These are phyloP conservation scores for Penicillium sp. DNA, from an alignment of 2,329 filamentous ascomycete species.

Conservation along the genomic window DNA sequence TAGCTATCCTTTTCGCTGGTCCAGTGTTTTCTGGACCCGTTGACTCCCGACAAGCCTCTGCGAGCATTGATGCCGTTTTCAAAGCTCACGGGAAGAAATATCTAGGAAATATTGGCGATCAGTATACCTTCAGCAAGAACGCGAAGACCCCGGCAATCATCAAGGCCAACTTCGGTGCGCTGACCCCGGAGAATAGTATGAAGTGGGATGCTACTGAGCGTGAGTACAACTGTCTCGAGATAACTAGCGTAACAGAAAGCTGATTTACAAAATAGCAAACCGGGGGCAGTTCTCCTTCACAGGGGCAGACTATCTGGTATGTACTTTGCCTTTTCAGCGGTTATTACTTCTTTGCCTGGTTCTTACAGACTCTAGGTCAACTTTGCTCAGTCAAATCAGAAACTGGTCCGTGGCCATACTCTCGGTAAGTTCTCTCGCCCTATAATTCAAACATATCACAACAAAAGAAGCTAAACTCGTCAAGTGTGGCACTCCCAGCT, in stretches of 20 bases:
- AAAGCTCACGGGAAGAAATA: slow-evolving; percentile 65
- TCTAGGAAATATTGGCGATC: slow-evolving; percentile 59
- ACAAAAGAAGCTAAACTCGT: not conserved
- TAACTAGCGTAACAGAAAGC: not conserved
- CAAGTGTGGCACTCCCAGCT: slow-evolving; percentile 42
- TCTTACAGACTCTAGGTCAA: slow-evolving; percentile 55
- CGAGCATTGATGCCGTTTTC: slow-evolving; percentile 54
- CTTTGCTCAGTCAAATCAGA: slow-evolving; percentile 38
- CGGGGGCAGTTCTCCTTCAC: slow-evolving; percentile 38
- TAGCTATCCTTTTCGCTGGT: slow-evolving; percentile 8
- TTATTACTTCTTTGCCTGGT: slow-evolving; percentile 33
- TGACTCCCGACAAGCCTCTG: slow-evolving; percentile 14
- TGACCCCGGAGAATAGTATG: slow-evolving; percentile 64
- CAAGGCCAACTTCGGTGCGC: slow-evolving; percentile 61
- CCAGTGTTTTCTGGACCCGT: slow-evolving; percentile 1
- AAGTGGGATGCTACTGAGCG: slow-evolving; percentile 64
- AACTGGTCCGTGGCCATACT: slow-evolving; percentile 62
- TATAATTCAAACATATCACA: slow-evolving; percentile 18
- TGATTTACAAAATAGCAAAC: not conserved
- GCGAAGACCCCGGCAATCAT: slow-evolving; percentile 58
- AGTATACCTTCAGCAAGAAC: slow-evolving; percentile 55
- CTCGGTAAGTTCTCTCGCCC: slow-evolving; percentile 42
- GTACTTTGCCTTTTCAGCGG: not conserved
- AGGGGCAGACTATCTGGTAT: slow-evolving; percentile 49
- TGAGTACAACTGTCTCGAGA: slow-evolving; percentile 5